Evolutionary conservation across 805 yeast species (phyloP).

Genomic region (Zygoascus bituminiphila): DNA sequence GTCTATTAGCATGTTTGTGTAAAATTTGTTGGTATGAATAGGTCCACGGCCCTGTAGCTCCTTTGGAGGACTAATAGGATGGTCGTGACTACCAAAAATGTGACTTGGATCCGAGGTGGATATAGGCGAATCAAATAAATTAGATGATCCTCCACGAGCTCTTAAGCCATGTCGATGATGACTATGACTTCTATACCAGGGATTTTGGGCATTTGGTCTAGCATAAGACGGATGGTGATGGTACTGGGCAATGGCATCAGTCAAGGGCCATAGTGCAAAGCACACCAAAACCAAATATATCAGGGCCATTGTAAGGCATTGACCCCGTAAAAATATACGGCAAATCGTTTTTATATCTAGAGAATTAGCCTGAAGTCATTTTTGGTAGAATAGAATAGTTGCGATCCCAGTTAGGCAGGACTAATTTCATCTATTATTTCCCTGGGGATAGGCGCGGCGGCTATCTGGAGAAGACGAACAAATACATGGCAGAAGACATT

Average conservation of each 20-base stretch:
- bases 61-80: slow-evolving; percentile 4
- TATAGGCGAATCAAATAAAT: slow-evolving; percentile 3
- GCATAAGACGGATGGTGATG: background rate
- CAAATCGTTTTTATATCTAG: too few relatives aligned
- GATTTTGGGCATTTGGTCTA: background rate
- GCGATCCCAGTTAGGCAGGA: too few relatives aligned
- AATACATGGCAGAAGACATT: too few relatives aligned
- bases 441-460: too few relatives aligned
- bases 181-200: background rate
- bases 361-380: too few relatives aligned
- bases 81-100: background rate
- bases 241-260: background rate
- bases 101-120: slow-evolving; percentile 1
- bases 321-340: too few relatives aligned
- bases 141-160: background rate
- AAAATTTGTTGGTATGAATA: slow-evolving; percentile 59
- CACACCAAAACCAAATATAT: background rate
- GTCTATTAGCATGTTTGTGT: slow-evolving; percentile 58
- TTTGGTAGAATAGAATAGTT: too few relatives aligned
- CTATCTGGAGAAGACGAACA: too few relatives aligned
- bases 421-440: too few relatives aligned
- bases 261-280: background rate
- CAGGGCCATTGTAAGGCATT: too few relatives aligned
- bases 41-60: slow-evolving; percentile 3
- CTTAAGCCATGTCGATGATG: background rate